Evolutionary conservation across 352 stramenopile genomes (phyloP).

Genomic region (Saprolegnia diclina): DNA sequence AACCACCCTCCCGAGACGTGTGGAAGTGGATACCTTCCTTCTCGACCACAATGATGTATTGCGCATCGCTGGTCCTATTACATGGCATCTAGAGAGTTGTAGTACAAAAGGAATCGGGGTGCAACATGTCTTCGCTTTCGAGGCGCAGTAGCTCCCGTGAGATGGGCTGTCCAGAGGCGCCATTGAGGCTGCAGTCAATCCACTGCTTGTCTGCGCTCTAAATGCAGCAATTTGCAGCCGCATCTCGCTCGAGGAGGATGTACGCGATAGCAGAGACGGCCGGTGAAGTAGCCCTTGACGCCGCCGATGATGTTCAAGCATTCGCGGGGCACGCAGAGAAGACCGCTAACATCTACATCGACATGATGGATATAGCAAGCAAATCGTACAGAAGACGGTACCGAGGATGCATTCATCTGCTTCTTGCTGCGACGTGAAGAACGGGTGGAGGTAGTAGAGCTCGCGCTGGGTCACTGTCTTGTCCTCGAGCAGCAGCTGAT

Average conservation of each 20-base stretch:
- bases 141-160: constrained; percentile 66
- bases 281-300: constrained; percentile 72
- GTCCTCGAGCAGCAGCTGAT: constrained; percentile 58
- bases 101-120: neutral
- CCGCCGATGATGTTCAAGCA: constrained; percentile 79
- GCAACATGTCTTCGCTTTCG: constrained; percentile 48
- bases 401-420: constrained; percentile 80
- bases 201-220: constrained; percentile 41
- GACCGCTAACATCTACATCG: constrained; percentile 54
- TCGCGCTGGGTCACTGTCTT: constrained; percentile 83
- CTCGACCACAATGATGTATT: constrained; percentile 91
- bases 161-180: constrained; percentile 57
- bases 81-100: neutral
- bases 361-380: neutral
- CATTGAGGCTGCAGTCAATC: constrained; percentile 44
- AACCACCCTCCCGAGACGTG: neutral
- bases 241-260: too few species aligned
- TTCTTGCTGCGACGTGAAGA: constrained; percentile 74
- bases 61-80: constrained; percentile 57
- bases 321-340: constrained; percentile 57
- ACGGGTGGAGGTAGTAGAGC: constrained; percentile 80
- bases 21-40: constrained; percentile 79
- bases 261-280: constrained; percentile 49
- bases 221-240: neutral
- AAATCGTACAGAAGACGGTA: constrained; percentile 17